These are phyloP conservation scores for Mrakia blollopis DNA, from an alignment of 768 basidiomycete genomes.

Conservation along the genomic window DNA sequence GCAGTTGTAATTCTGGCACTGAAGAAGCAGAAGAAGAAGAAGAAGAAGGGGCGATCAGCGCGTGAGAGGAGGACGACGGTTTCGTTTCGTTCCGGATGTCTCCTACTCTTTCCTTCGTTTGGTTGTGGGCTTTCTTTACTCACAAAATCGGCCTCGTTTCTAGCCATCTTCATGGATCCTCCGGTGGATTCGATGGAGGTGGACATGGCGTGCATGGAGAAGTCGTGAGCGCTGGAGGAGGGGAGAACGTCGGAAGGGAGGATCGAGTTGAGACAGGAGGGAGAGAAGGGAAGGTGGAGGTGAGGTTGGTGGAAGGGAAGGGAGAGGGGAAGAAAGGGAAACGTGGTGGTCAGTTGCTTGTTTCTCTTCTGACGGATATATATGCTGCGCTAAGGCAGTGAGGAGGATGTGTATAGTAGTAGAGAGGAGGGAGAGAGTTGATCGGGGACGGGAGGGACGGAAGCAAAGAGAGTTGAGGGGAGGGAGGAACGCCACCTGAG, in stretches of 20 bases:
- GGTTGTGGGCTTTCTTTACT: background rate
- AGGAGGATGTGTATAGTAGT: background rate
- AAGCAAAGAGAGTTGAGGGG: background rate
- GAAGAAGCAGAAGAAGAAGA: background rate
- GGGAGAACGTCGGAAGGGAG: no score
- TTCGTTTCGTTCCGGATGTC: background rate
- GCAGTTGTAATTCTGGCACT: conserved; percentile 69
- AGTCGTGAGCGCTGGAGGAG: conserved; percentile 24
- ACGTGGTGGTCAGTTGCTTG: background rate
- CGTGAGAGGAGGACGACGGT: background rate
- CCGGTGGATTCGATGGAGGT: conserved; percentile 29
- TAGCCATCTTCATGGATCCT: conserved; percentile 29
- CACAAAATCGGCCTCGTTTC: conserved; percentile 28
- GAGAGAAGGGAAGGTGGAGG: background rate
- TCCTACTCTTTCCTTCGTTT: no score
- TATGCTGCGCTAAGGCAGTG: background rate
- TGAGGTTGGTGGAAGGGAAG: background rate
- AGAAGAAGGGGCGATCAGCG: background rate
- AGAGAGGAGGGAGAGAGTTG: no score
- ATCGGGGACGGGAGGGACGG: background rate
- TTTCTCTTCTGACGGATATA: background rate
- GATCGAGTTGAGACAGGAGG: background rate
- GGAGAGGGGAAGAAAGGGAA: background rate
- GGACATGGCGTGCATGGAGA: conserved; percentile 26
- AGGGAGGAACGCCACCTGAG: background rate